Conservation (phyloP, 2,329 filamentous ascomycete species). For the Cladosporium austrohemisphaericum region DNA sequence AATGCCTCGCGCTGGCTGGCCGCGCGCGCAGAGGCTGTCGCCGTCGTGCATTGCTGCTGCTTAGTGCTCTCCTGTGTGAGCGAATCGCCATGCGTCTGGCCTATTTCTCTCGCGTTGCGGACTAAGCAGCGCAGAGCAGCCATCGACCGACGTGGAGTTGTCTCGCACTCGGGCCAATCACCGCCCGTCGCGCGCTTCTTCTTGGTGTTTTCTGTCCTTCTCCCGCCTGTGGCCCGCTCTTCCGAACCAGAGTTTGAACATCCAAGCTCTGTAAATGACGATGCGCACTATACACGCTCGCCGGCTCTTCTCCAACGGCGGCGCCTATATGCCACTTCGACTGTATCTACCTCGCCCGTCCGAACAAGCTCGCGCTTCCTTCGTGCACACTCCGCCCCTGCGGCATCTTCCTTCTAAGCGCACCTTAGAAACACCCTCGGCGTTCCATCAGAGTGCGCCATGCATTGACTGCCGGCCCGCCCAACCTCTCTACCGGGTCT, state of each 20-base stretch:
- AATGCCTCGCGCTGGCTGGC: not conserved
- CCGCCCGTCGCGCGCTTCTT: not conserved
- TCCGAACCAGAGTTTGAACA: conserved; percentile 5
- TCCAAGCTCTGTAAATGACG: conserved; percentile 7
- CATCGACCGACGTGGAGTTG: conserved; percentile 1
- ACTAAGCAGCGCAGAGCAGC: not conserved
- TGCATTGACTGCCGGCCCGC: conserved; percentile 12
- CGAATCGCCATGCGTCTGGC: conserved; percentile 12
- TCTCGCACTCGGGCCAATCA: not conserved
- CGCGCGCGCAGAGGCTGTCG: not conserved
- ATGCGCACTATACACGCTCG: conserved; percentile 7
- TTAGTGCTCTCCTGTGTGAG: conserved; percentile 5
- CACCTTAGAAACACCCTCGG: too few species aligned
- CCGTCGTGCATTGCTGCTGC: conserved; percentile 10
- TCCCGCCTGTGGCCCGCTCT: conserved; percentile 7
- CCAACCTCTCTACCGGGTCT: conserved; percentile 13
- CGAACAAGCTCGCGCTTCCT: conserved; percentile 5
- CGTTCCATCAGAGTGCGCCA: conserved; percentile 6
- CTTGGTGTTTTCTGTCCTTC: conserved; percentile 7
- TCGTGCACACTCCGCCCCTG: too few species aligned
- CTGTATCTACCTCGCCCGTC: too few species aligned
- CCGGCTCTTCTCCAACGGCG: conserved; percentile 5
- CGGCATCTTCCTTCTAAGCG: too few species aligned
- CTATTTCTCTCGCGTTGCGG: conserved; percentile 13
- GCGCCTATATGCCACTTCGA: conserved; percentile 12